Evolutionary conservation across 805 yeast species (phyloP), one percentile per base, ranked within the genome.

Genomic region (Wickerhamiella brachini): DNA sequence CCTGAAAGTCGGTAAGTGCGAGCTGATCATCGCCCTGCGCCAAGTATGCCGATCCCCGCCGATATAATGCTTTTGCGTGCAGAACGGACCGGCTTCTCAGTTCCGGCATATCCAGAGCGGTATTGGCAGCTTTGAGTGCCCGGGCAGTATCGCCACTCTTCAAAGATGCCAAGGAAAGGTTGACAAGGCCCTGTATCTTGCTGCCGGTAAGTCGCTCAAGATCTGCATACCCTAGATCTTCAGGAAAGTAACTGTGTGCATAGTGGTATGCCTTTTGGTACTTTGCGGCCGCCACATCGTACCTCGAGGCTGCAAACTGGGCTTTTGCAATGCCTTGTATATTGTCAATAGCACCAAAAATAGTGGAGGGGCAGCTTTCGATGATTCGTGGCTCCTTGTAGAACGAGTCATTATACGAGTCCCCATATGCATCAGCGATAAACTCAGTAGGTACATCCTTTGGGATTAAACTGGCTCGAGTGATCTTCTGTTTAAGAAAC

Each of bases 11-110:
- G 8, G 64, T 65, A 48, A 81, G 68, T 0, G 96, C 95, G 53
- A 70, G 72, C 18, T 79, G 87, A 49, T 82, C 83, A 61, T 86
- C 82, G 57, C 81, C 82, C 24, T 74, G 68, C 9, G 74, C 66
- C 52, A 77, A 64, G 59, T 78, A 73, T 0, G 90, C 95, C 61
- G 74, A 68, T 44, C 94, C 96, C 65, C 86, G 78, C 63, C 97
- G 80, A 70, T 82, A 88, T 37, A 78, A 69, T 0, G 96, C 95
- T 69, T 89, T 89, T 13, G 95, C 86, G 62, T 76, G 77, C 18
- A 85, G 78, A 54, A 77, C 76, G 44, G 78, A 83, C 49, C 78
- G 83, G 1, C 59, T 65, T 20, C 23, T 20, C 8, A 62, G 65
- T 41, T 79, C 84, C 12, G 76, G 58, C 58, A 60, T 77, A 43